Base-by-base conservation (phyloP, 2,329 filamentous ascomycete species). In the Drechslerella dactyloides region DNA sequence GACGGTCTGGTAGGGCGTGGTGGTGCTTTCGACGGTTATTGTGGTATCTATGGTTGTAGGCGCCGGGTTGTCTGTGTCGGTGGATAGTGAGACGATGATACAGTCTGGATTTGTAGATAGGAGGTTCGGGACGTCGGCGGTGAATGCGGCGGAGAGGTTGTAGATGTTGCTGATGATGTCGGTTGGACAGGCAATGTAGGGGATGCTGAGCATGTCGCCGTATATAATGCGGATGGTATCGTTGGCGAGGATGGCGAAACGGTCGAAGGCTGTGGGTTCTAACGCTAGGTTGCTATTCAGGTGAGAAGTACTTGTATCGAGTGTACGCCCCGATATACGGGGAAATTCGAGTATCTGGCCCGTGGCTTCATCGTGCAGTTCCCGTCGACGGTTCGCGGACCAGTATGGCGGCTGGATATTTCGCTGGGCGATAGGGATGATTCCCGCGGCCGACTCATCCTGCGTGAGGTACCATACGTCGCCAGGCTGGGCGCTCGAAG, bases 131-230 rank as follows among this genome's bases (percentile, higher is more conserved):
- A 15, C 19, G 7, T 59, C 54, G 1, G 37, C 17, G 15, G 55
- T 33, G n/a, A 44, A 46, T 1, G 54, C 53, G 10, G 61, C 48
- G 24, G 48, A 40, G 58, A 70, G 37, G 37, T 40, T 40, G 46
- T 59, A 40, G 17, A 33, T 11, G 17, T 69, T 58, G 21, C 35
- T 13, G 3, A 42, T 59, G 56, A 42, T 13, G 15, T 51, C 35
- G 21, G 35, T 33, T 2, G 35, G 37, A n/a, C 66, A 70, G 21
- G 33, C 48, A 30, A 70, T 19, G 13, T 55, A 70, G 2, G 37
- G n/a, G 24, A 35, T 30, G 5, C n/a, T 27, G 40, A 56, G 27
- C 0, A 13, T 27, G 37, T 21, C 19, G 0, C 21, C 37, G 19
- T 53, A 33, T 10, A 62, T 48, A 5, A 60, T 21, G n/a, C 44